phyloP scores from a whole-genome alignment of 179 eudicot genomes.

The Silene noctiflora region DNA sequence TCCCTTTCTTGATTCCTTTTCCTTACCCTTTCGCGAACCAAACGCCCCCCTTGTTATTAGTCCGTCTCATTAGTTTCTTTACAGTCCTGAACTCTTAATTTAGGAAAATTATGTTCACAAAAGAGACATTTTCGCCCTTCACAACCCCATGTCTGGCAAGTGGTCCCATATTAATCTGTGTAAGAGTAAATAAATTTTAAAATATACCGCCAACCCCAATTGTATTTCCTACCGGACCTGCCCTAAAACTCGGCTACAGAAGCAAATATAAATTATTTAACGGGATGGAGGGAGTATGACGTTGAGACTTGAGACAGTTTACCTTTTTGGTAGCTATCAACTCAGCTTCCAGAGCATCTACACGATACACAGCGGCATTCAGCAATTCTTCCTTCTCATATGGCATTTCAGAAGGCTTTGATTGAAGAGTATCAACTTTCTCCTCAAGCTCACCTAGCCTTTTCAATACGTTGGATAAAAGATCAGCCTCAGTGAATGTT shows the following conservation, averaged over 20 bases:
- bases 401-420: slow-evolving; percentile 94
- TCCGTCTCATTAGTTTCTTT: too few relatives aligned
- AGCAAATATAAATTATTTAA: not conserved
- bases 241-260: not conserved
- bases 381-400: slow-evolving; percentile 89
- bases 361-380: slow-evolving; percentile 95
- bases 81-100: too few relatives aligned
- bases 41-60: too few relatives aligned
- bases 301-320: slow-evolving; percentile 10
- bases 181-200: not conserved
- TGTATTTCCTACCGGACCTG: not conserved
- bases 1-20: too few relatives aligned
- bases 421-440: slow-evolving; percentile 69
- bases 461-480: slow-evolving; percentile 64
- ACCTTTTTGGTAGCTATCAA: slow-evolving; percentile 98
- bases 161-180: not conserved
- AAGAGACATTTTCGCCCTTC: too few relatives aligned
- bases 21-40: too few relatives aligned
- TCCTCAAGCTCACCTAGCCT: slow-evolving; percentile 89
- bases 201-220: not conserved
- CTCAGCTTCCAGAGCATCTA: slow-evolving; percentile 99
- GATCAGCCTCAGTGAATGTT: slow-evolving; percentile 50
- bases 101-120: too few relatives aligned
- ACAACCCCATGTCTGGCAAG: not conserved
- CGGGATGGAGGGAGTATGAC: not conserved